phyloP scores from a whole-genome alignment of 2,329 filamentous ascomycete genomes.

The Clonostachys sp. region DNA sequence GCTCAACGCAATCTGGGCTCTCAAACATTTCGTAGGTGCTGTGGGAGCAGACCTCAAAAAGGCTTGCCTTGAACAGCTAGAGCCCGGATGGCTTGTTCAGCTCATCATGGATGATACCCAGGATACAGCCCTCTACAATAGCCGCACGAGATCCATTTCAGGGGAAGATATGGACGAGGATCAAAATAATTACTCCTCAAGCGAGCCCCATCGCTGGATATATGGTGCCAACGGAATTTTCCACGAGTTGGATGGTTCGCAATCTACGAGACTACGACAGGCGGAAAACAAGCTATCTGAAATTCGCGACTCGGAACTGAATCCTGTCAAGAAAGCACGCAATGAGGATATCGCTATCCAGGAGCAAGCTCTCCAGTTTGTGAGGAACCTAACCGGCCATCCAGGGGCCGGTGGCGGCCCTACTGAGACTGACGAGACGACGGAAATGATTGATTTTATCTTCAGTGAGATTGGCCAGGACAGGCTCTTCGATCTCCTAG shows the following conservation, averaged over 20 bases:
- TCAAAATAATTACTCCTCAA: conserved; percentile 48
- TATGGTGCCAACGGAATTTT: conserved; percentile 22
- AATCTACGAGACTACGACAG: conserved; percentile 37
- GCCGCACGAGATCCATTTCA: conserved; percentile 15
- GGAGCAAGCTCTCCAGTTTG: conserved; percentile 84
- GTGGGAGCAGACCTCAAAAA: conserved; percentile 70
- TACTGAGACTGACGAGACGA: conserved; percentile 45
- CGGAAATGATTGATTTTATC: conserved; percentile 80
- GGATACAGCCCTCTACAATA: conserved; percentile 41
- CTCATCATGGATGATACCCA: conserved; percentile 65
- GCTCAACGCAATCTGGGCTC: conserved; percentile 84
- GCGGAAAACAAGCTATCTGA: conserved; percentile 43
- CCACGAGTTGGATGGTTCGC: conserved; percentile 23
- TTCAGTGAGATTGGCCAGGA: conserved; percentile 72
- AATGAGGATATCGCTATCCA: conserved; percentile 82
- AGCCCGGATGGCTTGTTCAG: conserved; percentile 74
- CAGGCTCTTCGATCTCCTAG: conserved; percentile 75
- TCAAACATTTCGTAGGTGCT: conserved; percentile 83
- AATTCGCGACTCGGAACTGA: conserved; percentile 63
- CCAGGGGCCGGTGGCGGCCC: conserved; percentile 12
- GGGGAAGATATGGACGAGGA: conserved; percentile 51
- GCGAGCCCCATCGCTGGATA: conserved; percentile 34
- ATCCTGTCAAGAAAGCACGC: conserved; percentile 61
- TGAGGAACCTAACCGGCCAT: conserved; percentile 82
- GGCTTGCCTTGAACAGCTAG: conserved; percentile 71